phyloP scores from a whole-genome alignment of 2,329 filamentous ascomycete species.

The Raffaelea ambrosiae region DNA sequence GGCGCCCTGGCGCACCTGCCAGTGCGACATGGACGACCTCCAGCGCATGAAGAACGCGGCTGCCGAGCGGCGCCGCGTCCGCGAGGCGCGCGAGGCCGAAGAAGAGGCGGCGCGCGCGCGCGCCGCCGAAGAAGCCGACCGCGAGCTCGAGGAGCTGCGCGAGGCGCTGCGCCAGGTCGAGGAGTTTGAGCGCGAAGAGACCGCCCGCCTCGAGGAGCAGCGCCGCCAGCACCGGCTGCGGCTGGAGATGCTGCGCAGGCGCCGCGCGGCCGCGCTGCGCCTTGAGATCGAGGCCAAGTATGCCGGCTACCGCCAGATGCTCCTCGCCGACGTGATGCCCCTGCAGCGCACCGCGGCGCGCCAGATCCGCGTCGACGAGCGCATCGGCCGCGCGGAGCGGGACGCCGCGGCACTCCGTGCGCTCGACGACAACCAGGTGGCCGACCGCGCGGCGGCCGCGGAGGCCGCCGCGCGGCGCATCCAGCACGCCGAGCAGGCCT shows the following conservation, averaged over 20 bases:
- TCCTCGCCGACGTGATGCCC: background rate
- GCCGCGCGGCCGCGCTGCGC: conserved; percentile 29
- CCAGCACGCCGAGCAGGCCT: conserved; percentile 21
- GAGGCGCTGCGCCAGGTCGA: conserved; percentile 37
- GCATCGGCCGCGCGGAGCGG: conserved; percentile 14
- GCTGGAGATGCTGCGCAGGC: conserved; percentile 28
- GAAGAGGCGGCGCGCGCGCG: conserved; percentile 2
- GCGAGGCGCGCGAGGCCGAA: conserved; percentile 10
- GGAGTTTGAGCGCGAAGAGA: conserved; percentile 38
- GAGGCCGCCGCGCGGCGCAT: conserved; percentile 20
- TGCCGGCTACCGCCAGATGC: background rate
- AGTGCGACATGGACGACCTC: conserved; percentile 46
- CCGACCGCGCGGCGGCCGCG: conserved; percentile 22
- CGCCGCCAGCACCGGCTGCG: conserved; percentile 28
- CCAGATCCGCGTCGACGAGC: conserved; percentile 28
- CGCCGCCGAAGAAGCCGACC: conserved; percentile 24
- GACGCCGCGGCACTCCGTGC: conserved; percentile 16
- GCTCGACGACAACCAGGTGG: conserved; percentile 23
- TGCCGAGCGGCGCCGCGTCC: conserved; percentile 23
- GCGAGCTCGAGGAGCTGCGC: conserved; percentile 20
- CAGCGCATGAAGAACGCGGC: conserved; percentile 28
- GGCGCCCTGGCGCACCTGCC: conserved; percentile 62
- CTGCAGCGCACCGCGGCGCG: conserved; percentile 30
- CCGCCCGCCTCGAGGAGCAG: conserved; percentile 28
- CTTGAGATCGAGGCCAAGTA: conserved; percentile 4